Percentiles rank a stretch among this genome's conserved stretches.
phyloP scores from a whole-genome alignment of 345 rosid genomes.

The Leavenworthia alabamica region DNA sequence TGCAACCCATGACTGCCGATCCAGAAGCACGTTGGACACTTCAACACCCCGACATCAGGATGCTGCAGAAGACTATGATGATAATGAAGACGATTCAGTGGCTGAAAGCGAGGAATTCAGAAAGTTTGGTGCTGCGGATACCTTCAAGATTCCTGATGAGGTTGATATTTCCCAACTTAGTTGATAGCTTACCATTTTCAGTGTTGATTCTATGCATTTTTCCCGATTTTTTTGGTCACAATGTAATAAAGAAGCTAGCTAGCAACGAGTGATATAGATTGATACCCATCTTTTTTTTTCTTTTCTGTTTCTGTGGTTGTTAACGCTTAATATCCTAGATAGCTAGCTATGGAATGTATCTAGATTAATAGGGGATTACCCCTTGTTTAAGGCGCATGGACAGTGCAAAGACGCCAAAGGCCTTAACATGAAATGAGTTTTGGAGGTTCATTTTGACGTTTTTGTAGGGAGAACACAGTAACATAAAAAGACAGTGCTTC shows the following conservation, averaged over 20 bases:
- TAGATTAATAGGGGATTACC: not conserved
- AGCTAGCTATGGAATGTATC: not conserved
- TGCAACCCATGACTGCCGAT: conserved; percentile 60
- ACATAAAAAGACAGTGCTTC: conserved; percentile 3
- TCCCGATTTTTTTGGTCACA: not conserved
- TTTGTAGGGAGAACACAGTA: not conserved
- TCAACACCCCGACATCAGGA: conserved; percentile 24
- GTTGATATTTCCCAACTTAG: conserved; percentile 68
- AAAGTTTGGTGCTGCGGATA: conserved; percentile 91
- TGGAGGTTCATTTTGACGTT: not conserved
- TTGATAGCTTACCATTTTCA: conserved; percentile 20
- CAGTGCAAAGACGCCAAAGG: not conserved
- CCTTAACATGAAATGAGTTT: not conserved
- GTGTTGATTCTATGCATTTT: not conserved
- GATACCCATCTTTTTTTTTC: not conserved
- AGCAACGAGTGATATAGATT: not conserved
- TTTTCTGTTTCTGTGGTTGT: not conserved
- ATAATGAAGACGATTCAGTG: conserved; percentile 40
- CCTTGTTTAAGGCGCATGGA: not conserved
- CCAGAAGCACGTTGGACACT: conserved; percentile 52
- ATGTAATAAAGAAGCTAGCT: not conserved
- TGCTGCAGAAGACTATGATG: conserved; percentile 35
- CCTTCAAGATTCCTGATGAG: conserved; percentile 80
- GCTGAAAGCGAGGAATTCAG: conserved; percentile 42
- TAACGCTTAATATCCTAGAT: not conserved